phyloP scores from a whole-genome alignment of 495 filamentous ascomycete species.

The Bryoglossum gracile region DNA sequence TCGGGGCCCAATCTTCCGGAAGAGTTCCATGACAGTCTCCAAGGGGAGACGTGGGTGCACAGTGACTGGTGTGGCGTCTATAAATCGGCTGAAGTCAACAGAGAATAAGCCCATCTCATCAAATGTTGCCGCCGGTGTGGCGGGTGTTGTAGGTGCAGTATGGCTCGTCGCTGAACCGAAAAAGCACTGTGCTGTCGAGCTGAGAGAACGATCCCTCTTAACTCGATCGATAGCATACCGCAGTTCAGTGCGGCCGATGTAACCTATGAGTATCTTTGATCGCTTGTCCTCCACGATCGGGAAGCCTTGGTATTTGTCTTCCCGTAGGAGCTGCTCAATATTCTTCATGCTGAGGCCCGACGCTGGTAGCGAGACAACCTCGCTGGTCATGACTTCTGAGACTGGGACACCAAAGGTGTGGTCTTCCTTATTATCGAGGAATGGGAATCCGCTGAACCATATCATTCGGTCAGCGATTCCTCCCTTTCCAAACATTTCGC shows the following conservation, averaged over 20 bases:
- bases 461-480: slow-evolving; percentile 98
- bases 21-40: slow-evolving; percentile 97
- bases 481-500: slow-evolving; percentile 86
- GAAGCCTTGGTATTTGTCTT: slow-evolving; percentile 87
- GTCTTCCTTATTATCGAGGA: slow-evolving; percentile 96
- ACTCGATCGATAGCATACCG: slow-evolving; percentile 87
- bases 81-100: slow-evolving; percentile 80
- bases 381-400: slow-evolving; percentile 82
- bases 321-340: slow-evolving; percentile 65
- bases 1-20: slow-evolving; percentile 95
- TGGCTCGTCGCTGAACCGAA: slow-evolving; percentile 60
- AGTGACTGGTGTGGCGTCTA: slow-evolving; percentile 83
- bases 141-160: slow-evolving; percentile 24
- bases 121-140: slow-evolving; percentile 39
- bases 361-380: slow-evolving; percentile 66
- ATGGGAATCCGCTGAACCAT: slow-evolving; percentile 98
- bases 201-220: slow-evolving; percentile 65
- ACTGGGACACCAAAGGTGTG: slow-evolving; percentile 96
- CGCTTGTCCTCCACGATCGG: slow-evolving; percentile 76
- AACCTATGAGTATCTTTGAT: slow-evolving; percentile 72
- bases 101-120: slow-evolving; percentile 57
- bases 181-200: slow-evolving; percentile 54
- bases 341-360: slow-evolving; percentile 66
- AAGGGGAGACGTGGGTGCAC: slow-evolving; percentile 88
- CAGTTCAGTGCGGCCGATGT: slow-evolving; percentile 91